A percentile compares a stretch with the other conserved stretches of the same genome.
Evolutionary conservation across 108 stramenopile species (phyloP).

Genomic region (Conticribra guillardii): DNA sequence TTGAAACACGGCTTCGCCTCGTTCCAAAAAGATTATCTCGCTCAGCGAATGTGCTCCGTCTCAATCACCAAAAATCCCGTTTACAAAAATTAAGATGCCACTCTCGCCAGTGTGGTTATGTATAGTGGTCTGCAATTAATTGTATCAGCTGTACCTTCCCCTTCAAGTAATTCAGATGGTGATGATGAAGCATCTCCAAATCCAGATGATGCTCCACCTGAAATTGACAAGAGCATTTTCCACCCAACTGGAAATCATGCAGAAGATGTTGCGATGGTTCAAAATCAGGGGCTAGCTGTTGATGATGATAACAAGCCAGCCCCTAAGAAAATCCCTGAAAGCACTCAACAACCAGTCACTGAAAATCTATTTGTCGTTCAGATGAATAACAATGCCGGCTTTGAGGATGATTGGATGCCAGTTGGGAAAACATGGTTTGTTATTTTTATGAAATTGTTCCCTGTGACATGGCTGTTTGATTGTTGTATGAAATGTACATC

Average conservation of each 20-base stretch:
- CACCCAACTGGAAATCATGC: slow-evolving; percentile 3
- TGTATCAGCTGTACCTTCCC: too few relatives aligned
- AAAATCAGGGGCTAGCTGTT: neutral
- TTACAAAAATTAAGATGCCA: too few relatives aligned
- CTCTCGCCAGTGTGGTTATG: too few relatives aligned
- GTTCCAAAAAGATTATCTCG: too few relatives aligned
- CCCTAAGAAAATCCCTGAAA: slow-evolving; percentile 7
- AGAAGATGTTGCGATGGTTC: slow-evolving; percentile 9
- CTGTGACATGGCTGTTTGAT: neutral
- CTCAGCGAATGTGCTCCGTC: too few relatives aligned
- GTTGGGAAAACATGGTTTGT: neutral
- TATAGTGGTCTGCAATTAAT: too few relatives aligned
- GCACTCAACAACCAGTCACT: neutral
- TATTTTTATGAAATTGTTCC: neutral
- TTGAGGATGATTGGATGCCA: neutral
- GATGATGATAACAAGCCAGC: slow-evolving; percentile 19
- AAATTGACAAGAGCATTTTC: neutral
- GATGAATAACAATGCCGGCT: neutral
- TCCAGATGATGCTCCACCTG: too few relatives aligned
- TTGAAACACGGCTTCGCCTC: too few relatives aligned
- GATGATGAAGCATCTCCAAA: neutral
- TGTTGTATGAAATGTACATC: neutral
- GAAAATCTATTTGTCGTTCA: neutral
- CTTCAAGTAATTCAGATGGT: neutral
- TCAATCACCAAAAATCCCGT: too few relatives aligned